A percentile compares a stretch with the other conserved stretches of the same genome.
Conservation (phyloP, 169 alveolate genomes). For the Plasmodium adleri region DNA sequence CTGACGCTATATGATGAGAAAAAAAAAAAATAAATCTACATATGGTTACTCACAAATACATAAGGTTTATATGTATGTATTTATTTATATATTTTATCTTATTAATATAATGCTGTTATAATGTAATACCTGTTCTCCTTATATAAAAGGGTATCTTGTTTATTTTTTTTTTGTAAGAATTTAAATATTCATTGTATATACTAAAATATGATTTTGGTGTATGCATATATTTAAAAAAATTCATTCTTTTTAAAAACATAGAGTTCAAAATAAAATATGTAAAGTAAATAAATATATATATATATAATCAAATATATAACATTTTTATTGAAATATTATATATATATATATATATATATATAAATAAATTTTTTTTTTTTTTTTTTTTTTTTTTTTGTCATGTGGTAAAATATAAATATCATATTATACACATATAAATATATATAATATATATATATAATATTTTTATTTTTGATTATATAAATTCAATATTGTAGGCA, state of each 20-base stretch:
- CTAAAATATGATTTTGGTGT: conserved; percentile 41
- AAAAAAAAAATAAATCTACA: neutral
- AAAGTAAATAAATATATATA: neutral
- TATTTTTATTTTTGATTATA: no score
- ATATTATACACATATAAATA: neutral
- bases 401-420: neutral
- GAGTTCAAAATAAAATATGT: neutral
- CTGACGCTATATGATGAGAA: conserved; percentile 78
- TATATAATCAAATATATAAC: neutral
- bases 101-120: neutral
- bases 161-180: conserved; percentile 73
- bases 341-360: neutral
- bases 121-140: conserved; percentile 81
- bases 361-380: neutral
- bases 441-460: no score
- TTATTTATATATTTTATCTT: neutral
- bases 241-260: conserved; percentile 36
- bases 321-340: neutral
- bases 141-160: conserved; percentile 81
- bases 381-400: neutral
- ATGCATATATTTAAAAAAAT: conserved; percentile 41
- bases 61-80: neutral
- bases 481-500: no score
- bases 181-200: conserved; percentile 68
- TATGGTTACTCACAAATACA: neutral